Conservation (phyloP, 352 stramenopile genomes). For the Phytophthora ramorum region DNA sequence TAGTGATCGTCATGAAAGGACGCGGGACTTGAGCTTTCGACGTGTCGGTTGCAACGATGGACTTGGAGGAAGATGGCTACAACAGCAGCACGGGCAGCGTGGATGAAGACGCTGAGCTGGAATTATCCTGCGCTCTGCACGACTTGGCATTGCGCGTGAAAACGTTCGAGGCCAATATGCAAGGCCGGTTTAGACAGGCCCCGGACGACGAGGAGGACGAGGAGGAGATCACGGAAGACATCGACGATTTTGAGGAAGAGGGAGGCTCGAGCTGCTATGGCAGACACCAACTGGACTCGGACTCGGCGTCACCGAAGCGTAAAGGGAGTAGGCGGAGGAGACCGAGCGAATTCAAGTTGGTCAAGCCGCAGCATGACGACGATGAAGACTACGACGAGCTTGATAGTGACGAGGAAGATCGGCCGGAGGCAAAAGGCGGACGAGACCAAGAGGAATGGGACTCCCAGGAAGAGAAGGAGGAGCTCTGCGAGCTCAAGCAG, state of each 20-base stretch:
- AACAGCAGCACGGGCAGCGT: slow-evolving; percentile 67
- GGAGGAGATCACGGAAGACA: slow-evolving; percentile 69
- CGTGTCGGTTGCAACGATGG: slow-evolving; percentile 22
- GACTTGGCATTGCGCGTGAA: slow-evolving; percentile 72
- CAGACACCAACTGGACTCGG: slow-evolving; percentile 13
- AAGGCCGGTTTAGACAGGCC: slow-evolving; percentile 47
- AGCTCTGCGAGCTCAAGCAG: slow-evolving; percentile 65
- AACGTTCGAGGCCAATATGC: slow-evolving; percentile 78
- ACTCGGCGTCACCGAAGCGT: slow-evolving; percentile 44
- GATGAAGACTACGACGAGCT: slow-evolving; percentile 32
- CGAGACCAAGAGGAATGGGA: slow-evolving; percentile 48
- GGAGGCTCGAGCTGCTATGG: slow-evolving; percentile 1
- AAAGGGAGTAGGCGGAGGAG: slow-evolving; percentile 16
- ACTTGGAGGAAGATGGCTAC: slow-evolving; percentile 54
- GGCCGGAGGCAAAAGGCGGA: slow-evolving; percentile 19
- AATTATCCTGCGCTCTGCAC: slow-evolving; percentile 78
- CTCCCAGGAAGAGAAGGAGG: slow-evolving; percentile 62
- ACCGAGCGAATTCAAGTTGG: slow-evolving; percentile 23
- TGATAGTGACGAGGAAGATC: slow-evolving; percentile 35
- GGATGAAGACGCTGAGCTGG: slow-evolving; percentile 76
- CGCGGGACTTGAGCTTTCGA: slow-evolving; percentile 1
- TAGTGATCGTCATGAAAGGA: slow-evolving; percentile 35
- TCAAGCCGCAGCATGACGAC: slow-evolving; percentile 45
- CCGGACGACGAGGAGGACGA: slow-evolving; percentile 42
- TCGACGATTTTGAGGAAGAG: slow-evolving; percentile 55